phyloP scores from a whole-genome alignment of 331 rosid species.

The Rosa hybrid region DNA sequence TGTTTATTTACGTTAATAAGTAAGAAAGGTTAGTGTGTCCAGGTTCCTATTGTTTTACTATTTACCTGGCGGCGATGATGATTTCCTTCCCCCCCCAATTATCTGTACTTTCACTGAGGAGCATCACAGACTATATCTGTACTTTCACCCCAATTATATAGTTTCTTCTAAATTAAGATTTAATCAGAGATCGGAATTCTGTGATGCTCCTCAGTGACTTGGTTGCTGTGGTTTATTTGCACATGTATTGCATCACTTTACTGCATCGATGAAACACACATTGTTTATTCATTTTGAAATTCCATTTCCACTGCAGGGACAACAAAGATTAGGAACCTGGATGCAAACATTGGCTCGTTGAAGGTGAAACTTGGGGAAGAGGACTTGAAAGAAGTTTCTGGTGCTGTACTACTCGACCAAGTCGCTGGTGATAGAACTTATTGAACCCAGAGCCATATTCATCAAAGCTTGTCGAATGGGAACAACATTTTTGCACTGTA shows the following conservation, averaged over 20 bases:
- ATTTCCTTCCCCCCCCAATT: no score
- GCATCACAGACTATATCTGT: no score
- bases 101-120: no score
- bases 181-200: neutral
- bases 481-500: no score
- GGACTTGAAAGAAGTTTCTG: conserved; percentile 37
- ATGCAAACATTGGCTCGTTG: conserved; percentile 39
- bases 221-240: neutral
- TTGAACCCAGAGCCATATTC: neutral
- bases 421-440: conserved; percentile 40
- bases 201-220: neutral
- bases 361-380: conserved; percentile 37
- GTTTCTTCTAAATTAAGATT: neutral
- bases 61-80: no score
- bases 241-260: neutral
- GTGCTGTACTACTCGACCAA: conserved; percentile 35
- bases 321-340: conserved; percentile 49
- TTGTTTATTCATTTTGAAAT: neutral
- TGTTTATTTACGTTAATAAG: no score
- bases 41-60: no score
- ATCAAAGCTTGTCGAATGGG: no score
- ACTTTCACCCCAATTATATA: neutral
- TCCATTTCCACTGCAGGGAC: conserved; percentile 35
- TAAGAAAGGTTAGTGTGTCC: no score
- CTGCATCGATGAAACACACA: neutral